A percentile compares a stretch with the other conserved stretches of the same genome.
Evolutionary conservation across 78 protist genomes (phyloP).

Genomic region (Emiliania huxleyi): DNA sequence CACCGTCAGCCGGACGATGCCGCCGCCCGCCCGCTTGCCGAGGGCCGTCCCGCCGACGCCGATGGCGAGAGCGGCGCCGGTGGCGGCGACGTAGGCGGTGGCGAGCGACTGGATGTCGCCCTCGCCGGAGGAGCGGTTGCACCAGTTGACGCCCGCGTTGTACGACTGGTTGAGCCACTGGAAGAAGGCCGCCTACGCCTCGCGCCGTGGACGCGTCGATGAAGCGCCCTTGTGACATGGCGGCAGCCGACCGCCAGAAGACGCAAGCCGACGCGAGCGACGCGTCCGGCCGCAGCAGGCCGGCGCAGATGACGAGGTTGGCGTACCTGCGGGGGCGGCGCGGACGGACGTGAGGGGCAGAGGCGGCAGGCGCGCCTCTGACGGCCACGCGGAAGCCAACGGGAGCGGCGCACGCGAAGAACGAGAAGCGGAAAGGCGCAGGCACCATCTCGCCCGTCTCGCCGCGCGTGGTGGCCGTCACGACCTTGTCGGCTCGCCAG

Average conservation of each 20-base stretch:
- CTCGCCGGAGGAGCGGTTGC: background rate
- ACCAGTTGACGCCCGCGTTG: constrained; percentile 1
- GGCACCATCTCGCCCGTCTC: background rate
- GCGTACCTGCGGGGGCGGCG: no score
- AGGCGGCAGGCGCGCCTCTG: no score
- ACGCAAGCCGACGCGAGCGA: background rate
- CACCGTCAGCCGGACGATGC: background rate
- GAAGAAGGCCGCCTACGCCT: background rate
- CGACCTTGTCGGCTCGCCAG: background rate
- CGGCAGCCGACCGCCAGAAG: no score
- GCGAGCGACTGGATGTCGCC: background rate
- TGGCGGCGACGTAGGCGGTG: background rate
- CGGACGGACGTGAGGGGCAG: no score
- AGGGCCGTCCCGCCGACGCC: background rate
- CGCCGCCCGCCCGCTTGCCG: background rate
- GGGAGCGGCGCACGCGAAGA: no score
- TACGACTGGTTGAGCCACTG: background rate
- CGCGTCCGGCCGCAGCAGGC: background rate
- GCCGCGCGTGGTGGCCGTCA: background rate
- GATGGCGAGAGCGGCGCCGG: background rate
- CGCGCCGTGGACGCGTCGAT: no score
- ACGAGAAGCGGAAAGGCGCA: background rate
- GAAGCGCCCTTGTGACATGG: no score
- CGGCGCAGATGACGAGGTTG: background rate
- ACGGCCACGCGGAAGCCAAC: no score